These are phyloP conservation scores for Fonsecaea multimorphosa DNA, from an alignment of 2,329 filamentous ascomycete genomes.

Conservation along the genomic window DNA sequence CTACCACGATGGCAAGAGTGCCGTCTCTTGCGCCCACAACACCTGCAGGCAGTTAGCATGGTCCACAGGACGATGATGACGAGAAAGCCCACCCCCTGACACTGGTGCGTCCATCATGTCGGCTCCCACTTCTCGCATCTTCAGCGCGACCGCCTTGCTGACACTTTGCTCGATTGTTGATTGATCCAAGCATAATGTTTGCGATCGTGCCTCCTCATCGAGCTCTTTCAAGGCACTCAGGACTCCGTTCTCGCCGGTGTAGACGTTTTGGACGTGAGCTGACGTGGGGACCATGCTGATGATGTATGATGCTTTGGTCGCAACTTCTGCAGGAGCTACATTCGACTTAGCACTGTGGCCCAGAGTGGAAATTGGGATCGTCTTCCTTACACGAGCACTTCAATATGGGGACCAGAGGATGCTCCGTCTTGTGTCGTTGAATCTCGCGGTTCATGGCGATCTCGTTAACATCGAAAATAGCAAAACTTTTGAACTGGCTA, in stretches of 20 bases:
- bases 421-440: conserved; percentile 1
- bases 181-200: conserved; percentile 16
- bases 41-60: not conserved
- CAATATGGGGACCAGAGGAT: not conserved
- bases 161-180: conserved; percentile 20
- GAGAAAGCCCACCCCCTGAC: conserved; percentile 5
- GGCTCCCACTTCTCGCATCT: conserved; percentile 16
- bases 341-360: not conserved
- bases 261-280: conserved; percentile 11
- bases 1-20: conserved; percentile 17
- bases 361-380: not conserved
- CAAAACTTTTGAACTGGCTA: conserved; percentile 13
- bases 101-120: conserved; percentile 19
- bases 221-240: conserved; percentile 9
- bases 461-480: conserved; percentile 9
- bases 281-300: conserved; percentile 17
- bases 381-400: conserved; percentile 10
- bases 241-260: conserved; percentile 13
- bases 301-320: conserved; percentile 2
- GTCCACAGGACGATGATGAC: not conserved
- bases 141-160: conserved; percentile 11
- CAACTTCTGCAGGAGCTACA: conserved; percentile 10
- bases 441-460: conserved; percentile 9
- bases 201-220: conserved; percentile 2
- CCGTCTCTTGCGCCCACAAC: conserved; percentile 15